Conservation (phyloP, 1,284 basidiomycete genomes). For the Entoloma clypeatum region DNA sequence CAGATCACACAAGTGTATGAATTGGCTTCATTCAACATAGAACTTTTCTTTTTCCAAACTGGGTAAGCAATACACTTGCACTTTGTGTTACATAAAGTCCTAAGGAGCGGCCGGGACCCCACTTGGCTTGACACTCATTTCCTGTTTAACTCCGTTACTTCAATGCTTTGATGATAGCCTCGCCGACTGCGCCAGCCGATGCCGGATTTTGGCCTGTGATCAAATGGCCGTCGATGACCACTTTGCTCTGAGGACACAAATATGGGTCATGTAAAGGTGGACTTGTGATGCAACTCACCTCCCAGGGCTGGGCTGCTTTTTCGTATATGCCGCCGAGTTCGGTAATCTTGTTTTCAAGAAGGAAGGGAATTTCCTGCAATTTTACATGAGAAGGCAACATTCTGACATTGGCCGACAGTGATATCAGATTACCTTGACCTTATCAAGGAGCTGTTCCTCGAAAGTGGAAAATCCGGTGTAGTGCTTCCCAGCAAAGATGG, state of each 20-base stretch:
- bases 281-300: constrained; percentile 33
- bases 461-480: constrained; percentile 70
- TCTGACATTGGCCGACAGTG: constrained; percentile 2
- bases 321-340: constrained; percentile 64
- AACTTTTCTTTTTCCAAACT: too few relatives aligned
- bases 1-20: constrained; percentile 14
- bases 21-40: constrained; percentile 8
- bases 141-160: constrained; percentile 10
- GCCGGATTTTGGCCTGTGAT: constrained; percentile 74
- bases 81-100: too few relatives aligned
- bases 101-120: too few relatives aligned
- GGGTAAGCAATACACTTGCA: too few relatives aligned
- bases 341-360: constrained; percentile 60
- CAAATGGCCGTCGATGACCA: constrained; percentile 41
- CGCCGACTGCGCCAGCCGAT: constrained; percentile 48
- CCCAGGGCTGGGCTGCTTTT: constrained; percentile 55
- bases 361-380: constrained; percentile 57
- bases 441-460: constrained; percentile 56
- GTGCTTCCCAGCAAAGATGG: constrained; percentile 59
- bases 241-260: constrained; percentile 37
- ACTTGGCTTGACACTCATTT: neutral
- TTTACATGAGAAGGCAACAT: constrained; percentile 1
- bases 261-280: neutral
- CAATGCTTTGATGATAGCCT: constrained; percentile 43
- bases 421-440: constrained; percentile 34